Conservation (phyloP, 2,329 filamentous ascomycete species). For the Aspergillus sergii region DNA sequence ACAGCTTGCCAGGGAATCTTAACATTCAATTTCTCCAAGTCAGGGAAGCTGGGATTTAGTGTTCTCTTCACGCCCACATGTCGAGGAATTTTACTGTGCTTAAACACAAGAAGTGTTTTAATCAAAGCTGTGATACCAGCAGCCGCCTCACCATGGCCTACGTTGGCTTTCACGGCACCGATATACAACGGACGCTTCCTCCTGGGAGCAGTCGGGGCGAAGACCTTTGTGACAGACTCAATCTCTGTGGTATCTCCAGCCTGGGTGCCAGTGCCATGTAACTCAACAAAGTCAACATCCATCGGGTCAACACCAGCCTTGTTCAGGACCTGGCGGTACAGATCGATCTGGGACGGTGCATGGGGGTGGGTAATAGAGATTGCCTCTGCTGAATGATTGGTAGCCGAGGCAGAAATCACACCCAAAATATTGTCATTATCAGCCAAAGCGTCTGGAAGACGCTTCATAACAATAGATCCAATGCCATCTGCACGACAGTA, state of each 20-base stretch:
- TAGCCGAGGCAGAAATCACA: constrained; percentile 45
- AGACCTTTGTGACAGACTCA: constrained; percentile 37
- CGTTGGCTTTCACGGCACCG: constrained; percentile 38
- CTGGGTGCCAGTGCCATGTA: constrained; percentile 46
- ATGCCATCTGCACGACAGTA: constrained; percentile 58
- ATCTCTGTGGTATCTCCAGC: constrained; percentile 43
- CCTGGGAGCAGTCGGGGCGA: constrained; percentile 51
- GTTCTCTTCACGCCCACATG: constrained; percentile 66
- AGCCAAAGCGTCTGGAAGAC: constrained; percentile 51
- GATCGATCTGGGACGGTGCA: constrained; percentile 39
- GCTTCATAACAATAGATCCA: constrained; percentile 54
- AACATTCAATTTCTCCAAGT: neutral
- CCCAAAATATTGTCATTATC: constrained; percentile 52
- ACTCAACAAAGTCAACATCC: constrained; percentile 42
- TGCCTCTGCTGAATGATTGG: constrained; percentile 52
- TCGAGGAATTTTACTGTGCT: constrained; percentile 64
- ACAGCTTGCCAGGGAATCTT: neutral
- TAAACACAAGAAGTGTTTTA: constrained; percentile 67
- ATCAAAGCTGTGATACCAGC: constrained; percentile 48
- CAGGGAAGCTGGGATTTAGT: neutral
- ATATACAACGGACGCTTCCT: constrained; percentile 28
- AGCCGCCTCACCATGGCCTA: constrained; percentile 51
- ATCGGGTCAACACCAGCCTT: constrained; percentile 39
- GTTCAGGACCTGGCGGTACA: constrained; percentile 41
- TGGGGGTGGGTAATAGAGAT: constrained; percentile 48